A percentile compares a stretch with the other conserved stretches of the same genome.
phyloP scores from a whole-genome alignment of 2,329 filamentous ascomycete genomes.

The Trichoderma brevicompactum region DNA sequence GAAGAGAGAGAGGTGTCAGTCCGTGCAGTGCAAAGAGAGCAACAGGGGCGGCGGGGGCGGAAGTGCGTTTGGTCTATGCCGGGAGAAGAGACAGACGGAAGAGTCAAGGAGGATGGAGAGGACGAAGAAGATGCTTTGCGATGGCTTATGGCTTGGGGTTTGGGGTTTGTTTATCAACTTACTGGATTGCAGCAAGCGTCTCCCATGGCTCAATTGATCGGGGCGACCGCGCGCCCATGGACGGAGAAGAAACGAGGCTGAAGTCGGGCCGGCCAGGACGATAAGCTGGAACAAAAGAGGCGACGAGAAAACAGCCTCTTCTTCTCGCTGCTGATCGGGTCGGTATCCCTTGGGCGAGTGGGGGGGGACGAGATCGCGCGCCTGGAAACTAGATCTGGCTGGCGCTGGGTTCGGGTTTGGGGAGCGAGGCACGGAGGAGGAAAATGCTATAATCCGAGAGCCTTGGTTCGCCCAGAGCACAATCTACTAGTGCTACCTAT shows the following conservation, averaged over 20 bases:
- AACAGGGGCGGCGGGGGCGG: background rate
- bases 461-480: too few relatives aligned
- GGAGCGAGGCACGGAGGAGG: too few relatives aligned
- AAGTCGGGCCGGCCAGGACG: conserved; percentile 32
- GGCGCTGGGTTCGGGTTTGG: background rate
- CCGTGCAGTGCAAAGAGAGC: conserved; percentile 3
- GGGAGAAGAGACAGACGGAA: background rate
- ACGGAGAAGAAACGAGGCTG: conserved; percentile 33
- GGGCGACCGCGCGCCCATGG: conserved; percentile 51
- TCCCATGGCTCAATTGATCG: conserved; percentile 55
- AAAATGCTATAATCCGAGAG: too few relatives aligned
- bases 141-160: background rate
- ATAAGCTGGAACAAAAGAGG: conserved; percentile 32
- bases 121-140: background rate
- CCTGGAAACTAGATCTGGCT: conserved; percentile 5
- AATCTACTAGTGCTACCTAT: too few relatives aligned
- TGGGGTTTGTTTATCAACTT: conserved; percentile 38
- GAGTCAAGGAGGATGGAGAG: background rate
- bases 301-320: conserved; percentile 12
- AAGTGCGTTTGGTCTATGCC: background rate
- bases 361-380: conserved; percentile 2
- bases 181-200: conserved; percentile 51
- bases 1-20: conserved; percentile 29
- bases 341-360: conserved; percentile 17
- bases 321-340: conserved; percentile 18